Conservation (phyloP, 257 asterid species). For the Orobanche coerulescens region DNA sequence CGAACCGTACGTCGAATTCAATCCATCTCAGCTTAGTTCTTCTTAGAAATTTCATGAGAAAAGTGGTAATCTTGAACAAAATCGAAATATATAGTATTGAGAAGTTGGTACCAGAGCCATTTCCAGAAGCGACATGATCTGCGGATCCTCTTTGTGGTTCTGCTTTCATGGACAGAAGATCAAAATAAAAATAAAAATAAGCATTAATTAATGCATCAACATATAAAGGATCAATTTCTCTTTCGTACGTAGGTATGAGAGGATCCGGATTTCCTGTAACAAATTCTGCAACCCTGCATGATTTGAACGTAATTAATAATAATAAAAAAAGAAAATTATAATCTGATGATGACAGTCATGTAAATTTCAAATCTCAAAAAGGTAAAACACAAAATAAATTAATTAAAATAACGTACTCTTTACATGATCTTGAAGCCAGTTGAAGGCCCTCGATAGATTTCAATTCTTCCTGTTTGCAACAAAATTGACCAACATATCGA, state of each 20-base stretch:
- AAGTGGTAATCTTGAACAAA: too few relatives aligned
- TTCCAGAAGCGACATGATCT: conserved; percentile 58
- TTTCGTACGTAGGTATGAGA: conserved; percentile 61
- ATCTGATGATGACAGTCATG: too few relatives aligned
- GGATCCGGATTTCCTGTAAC: conserved; percentile 59
- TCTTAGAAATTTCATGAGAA: not conserved
- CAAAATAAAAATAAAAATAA: conserved; percentile 5
- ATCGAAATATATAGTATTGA: not conserved
- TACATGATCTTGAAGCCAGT: conserved; percentile 64
- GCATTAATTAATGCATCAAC: not conserved
- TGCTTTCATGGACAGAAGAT: conserved; percentile 23
- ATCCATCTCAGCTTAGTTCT: not conserved
- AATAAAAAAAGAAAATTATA: too few relatives aligned
- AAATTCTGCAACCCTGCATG: conserved; percentile 58
- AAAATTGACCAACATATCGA: too few relatives aligned
- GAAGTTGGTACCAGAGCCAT: conserved; percentile 56
- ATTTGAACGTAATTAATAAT: conserved; percentile 3
- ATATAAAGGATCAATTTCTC: not conserved
- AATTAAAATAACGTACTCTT: conserved; percentile 51
- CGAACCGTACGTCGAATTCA: too few relatives aligned
- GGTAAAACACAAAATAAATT: not conserved
- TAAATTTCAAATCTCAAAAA: not conserved
- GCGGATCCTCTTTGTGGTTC: conserved; percentile 40
- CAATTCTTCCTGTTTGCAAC: conserved; percentile 62
- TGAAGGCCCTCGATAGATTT: conserved; percentile 58